Conservation (phyloP, 371 early-diverging fungal genomes). For the Lichtheimia corymbifera region DNA sequence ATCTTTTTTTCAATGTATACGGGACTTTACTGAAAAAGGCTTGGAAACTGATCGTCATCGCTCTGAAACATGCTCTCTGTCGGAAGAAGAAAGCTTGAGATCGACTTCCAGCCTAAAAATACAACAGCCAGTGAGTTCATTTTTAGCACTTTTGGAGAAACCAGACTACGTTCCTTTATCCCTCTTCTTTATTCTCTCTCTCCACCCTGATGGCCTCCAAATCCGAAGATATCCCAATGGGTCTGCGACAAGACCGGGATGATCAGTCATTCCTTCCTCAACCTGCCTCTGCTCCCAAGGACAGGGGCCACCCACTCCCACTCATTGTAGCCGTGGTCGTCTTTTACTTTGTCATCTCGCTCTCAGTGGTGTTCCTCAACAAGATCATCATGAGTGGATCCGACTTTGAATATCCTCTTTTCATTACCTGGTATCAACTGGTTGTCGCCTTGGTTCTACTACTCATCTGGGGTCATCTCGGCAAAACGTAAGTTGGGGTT, state of each 20-base stretch:
- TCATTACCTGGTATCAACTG: conserved; percentile 72
- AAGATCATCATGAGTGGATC: conserved; percentile 71
- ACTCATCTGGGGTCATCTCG: conserved; percentile 60
- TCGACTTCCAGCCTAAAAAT: too few species aligned
- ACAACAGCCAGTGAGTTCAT: too few species aligned
- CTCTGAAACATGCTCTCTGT: too few species aligned
- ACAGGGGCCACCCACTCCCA: conserved; percentile 49
- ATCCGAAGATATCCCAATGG: conserved; percentile 40
- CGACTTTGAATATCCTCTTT: conserved; percentile 70
- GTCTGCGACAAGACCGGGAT: conserved; percentile 33
- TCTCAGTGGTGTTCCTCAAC: conserved; percentile 77
- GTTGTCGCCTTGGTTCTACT: conserved; percentile 64
- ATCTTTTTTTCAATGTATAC: too few species aligned
- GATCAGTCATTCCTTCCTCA: conserved; percentile 58
- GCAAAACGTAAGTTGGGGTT: conserved; percentile 51
- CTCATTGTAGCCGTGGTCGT: conserved; percentile 60
- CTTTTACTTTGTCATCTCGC: conserved; percentile 71
- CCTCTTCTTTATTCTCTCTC: background rate
- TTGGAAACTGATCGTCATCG: too few species aligned
- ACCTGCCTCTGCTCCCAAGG: conserved; percentile 44
- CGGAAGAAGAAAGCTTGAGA: too few species aligned
- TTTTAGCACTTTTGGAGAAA: background rate
- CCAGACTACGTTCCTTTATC: background rate
- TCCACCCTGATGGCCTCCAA: conserved; percentile 19
- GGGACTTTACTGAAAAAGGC: too few species aligned